Evolutionary conservation across 768 basidiomycete genomes (phyloP).

Genomic region (Multifurca ochricompacta): DNA sequence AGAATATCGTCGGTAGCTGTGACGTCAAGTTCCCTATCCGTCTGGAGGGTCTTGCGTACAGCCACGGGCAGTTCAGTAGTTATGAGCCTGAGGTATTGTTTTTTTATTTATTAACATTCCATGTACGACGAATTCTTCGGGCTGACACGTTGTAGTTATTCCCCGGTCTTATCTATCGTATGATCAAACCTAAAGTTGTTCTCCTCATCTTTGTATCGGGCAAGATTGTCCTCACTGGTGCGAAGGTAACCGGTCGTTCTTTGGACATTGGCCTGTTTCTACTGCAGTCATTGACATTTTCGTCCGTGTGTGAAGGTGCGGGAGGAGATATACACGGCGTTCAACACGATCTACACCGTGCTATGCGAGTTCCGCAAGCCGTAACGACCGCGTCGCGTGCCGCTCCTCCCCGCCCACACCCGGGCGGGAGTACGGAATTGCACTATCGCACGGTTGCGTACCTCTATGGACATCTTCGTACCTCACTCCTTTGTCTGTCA

Average conservation of each 20-base stretch:
- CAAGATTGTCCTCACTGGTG: slow-evolving; percentile 97
- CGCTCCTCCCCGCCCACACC: slow-evolving; percentile 13
- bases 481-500: background rate
- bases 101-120: background rate
- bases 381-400: slow-evolving; percentile 27
- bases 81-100: slow-evolving; percentile 90
- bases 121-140: background rate
- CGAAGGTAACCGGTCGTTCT: slow-evolving; percentile 63
- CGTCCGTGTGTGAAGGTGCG: slow-evolving; percentile 59
- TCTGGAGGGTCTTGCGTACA: slow-evolving; percentile 93
- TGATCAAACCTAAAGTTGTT: slow-evolving; percentile 99
- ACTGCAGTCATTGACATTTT: slow-evolving; percentile 32
- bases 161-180: slow-evolving; percentile 98
- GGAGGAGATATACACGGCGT: slow-evolving; percentile 99
- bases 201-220: slow-evolving; percentile 98
- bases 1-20: slow-evolving; percentile 97
- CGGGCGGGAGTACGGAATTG: slow-evolving; percentile 2
- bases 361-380: slow-evolving; percentile 92
- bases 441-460: background rate
- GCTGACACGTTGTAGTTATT: slow-evolving; percentile 55
- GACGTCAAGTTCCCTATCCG: slow-evolving; percentile 99
- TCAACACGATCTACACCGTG: slow-evolving; percentile 99
- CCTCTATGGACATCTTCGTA: slow-evolving; percentile 1
- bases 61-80: slow-evolving; percentile 95
- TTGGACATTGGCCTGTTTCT: background rate